Conservation (phyloP, 257 asterid genomes). For the Orobanche coerulescens region DNA sequence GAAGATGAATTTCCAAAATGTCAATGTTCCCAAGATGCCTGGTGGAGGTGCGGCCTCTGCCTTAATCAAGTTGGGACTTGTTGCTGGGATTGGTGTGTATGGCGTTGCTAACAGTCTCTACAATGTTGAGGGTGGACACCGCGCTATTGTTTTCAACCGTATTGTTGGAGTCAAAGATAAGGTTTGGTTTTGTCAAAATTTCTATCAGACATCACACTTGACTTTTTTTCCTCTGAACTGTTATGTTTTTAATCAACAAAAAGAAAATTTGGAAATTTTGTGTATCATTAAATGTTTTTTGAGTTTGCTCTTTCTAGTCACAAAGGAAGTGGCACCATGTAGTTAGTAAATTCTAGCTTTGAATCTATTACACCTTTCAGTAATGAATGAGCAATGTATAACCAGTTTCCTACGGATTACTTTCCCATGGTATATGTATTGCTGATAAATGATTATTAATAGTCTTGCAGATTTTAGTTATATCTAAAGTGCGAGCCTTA, state of each 20-base stretch:
- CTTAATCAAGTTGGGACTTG: constrained; percentile 45
- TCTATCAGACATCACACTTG: constrained; percentile 8
- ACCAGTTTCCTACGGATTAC: neutral
- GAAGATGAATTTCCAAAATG: constrained; percentile 58
- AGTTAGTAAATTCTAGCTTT: neutral
- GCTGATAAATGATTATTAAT: neutral
- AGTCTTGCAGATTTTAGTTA: neutral
- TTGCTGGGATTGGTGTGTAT: constrained; percentile 62
- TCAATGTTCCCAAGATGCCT: constrained; percentile 77
- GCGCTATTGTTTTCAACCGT: constrained; percentile 88
- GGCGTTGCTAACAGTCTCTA: constrained; percentile 75
- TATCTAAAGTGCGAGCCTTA: neutral
- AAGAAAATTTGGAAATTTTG: neutral
- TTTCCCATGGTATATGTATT: constrained; percentile 1
- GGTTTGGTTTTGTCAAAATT: constrained; percentile 30
- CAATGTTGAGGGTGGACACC: constrained; percentile 92
- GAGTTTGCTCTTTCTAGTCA: neutral
- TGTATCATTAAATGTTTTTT: neutral
- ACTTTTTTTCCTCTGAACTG: neutral
- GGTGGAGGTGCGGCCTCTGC: constrained; percentile 64
- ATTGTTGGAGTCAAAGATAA: constrained; percentile 62
- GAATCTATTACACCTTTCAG: constrained; percentile 1
- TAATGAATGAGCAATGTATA: neutral
- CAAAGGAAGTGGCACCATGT: neutral
- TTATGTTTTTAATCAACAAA: constrained; percentile 1